phyloP scores from a whole-genome alignment of 140 eudicot species.

The Stevia rebaudiana region DNA sequence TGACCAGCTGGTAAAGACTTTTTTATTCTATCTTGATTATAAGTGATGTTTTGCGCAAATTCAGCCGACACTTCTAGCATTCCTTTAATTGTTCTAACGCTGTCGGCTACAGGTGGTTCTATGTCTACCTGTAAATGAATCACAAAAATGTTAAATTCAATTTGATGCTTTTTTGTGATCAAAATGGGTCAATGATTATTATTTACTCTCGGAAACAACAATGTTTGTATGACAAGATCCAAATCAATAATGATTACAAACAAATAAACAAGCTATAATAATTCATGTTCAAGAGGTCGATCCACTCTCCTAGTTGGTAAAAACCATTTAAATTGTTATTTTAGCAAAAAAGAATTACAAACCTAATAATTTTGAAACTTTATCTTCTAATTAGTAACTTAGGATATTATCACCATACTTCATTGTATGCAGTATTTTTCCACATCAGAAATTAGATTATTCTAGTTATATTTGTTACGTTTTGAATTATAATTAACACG shows the following conservation, averaged over 20 bases:
- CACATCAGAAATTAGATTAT: not conserved
- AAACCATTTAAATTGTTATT: not conserved
- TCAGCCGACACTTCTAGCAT: constrained; percentile 97
- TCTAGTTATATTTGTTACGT: no score
- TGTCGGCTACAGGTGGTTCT: constrained; percentile 91
- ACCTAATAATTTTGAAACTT: not conserved
- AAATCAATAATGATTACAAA: not conserved
- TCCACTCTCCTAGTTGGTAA: not conserved
- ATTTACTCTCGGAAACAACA: not conserved
- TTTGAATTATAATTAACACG: not conserved
- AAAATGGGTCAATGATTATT: not conserved
- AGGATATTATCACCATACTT: no score
- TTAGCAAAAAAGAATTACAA: not conserved
- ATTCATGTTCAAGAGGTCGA: not conserved
- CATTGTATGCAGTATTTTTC: no score
- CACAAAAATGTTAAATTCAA: not conserved
- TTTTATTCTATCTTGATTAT: constrained; percentile 61
- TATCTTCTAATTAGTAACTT: no score
- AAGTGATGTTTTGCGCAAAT: constrained; percentile 79
- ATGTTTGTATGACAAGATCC: not conserved
- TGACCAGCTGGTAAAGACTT: constrained; percentile 95
- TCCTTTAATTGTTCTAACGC: constrained; percentile 75
- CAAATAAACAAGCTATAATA: not conserved
- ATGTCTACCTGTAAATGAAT: constrained; percentile 68
- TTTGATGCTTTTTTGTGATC: not conserved